A percentile compares a stretch with the other conserved stretches of the same genome.
phyloP scores from a whole-genome alignment of 768 basidiomycete genomes.

The Trichaptum fuscoviolaceum region DNA sequence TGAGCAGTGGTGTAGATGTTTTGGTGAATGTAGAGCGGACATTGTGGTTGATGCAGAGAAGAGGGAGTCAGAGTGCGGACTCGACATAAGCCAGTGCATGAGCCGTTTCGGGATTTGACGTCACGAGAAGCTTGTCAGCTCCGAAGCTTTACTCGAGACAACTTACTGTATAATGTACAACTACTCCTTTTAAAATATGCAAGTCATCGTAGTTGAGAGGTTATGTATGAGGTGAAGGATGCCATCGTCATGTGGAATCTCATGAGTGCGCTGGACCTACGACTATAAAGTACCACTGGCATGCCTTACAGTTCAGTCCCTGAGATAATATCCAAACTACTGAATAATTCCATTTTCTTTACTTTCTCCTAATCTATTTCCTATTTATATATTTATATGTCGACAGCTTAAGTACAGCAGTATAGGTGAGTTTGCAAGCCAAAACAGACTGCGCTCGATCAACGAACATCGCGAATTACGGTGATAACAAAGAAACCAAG shows the following conservation, averaged over 20 bases:
- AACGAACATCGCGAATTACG: conserved; percentile 13
- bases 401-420: conserved; percentile 1
- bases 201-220: too few relatives aligned
- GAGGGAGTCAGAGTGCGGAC: neutral
- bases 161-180: too few relatives aligned
- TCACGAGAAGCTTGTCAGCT: neutral
- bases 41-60: neutral
- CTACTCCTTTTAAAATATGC: too few relatives aligned
- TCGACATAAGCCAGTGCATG: neutral
- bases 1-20: neutral
- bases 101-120: neutral
- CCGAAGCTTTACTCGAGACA: neutral
- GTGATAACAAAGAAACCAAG: conserved; percentile 12
- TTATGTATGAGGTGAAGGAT: too few relatives aligned
- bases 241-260: too few relatives aligned
- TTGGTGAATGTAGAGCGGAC: neutral
- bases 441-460: conserved; percentile 12
- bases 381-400: neutral
- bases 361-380: neutral
- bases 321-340: neutral
- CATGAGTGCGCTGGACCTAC: too few relatives aligned
- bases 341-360: neutral
- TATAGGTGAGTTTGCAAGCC: neutral
- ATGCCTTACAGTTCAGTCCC: neutral
- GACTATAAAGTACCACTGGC: neutral